These are phyloP conservation scores for Hordeum pubiflorum DNA, from an alignment of 202 grass and related monocot genomes.

Conservation along the genomic window DNA sequence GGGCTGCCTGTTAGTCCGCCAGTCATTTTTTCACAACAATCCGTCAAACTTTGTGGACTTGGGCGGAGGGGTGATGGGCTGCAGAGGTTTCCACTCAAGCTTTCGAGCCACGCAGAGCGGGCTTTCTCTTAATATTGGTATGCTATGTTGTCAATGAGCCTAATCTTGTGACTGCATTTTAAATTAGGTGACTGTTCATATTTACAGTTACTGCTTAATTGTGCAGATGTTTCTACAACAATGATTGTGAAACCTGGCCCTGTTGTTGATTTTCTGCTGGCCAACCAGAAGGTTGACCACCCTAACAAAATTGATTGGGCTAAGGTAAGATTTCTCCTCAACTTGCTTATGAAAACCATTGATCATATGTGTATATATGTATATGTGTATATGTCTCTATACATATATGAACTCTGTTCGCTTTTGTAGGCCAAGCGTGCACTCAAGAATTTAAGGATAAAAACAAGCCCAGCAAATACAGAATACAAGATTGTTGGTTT, in stretches of 20 bases:
- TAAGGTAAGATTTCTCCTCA: slow-evolving; percentile 33
- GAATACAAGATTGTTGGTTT: slow-evolving; percentile 81
- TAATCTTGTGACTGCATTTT: background rate
- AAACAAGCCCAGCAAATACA: slow-evolving; percentile 41
- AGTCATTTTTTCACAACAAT: slow-evolving; percentile 73
- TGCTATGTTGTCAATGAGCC: background rate
- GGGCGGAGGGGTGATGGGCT: slow-evolving; percentile 74
- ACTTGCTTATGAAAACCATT: background rate
- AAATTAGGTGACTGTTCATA: background rate
- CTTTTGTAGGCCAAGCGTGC: slow-evolving; percentile 47
- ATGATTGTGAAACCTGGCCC: slow-evolving; percentile 92
- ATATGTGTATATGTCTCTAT: too few relatives aligned
- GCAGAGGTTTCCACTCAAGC: slow-evolving; percentile 80
- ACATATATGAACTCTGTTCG: background rate
- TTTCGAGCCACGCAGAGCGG: slow-evolving; percentile 70
- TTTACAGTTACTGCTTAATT: background rate
- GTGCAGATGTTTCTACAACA: slow-evolving; percentile 82
- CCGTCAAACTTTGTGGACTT: slow-evolving; percentile 63
- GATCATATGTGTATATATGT: background rate
- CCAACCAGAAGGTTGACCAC: slow-evolving; percentile 59
- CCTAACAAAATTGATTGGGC: slow-evolving; percentile 61
- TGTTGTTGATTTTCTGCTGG: slow-evolving; percentile 69
- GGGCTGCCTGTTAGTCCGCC: slow-evolving; percentile 74
- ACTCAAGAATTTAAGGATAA: slow-evolving; percentile 72
- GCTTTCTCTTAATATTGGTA: slow-evolving; percentile 82